These are phyloP conservation scores for Trypanosoma grayi DNA, from an alignment of 208 protist species.

Conservation along the genomic window DNA sequence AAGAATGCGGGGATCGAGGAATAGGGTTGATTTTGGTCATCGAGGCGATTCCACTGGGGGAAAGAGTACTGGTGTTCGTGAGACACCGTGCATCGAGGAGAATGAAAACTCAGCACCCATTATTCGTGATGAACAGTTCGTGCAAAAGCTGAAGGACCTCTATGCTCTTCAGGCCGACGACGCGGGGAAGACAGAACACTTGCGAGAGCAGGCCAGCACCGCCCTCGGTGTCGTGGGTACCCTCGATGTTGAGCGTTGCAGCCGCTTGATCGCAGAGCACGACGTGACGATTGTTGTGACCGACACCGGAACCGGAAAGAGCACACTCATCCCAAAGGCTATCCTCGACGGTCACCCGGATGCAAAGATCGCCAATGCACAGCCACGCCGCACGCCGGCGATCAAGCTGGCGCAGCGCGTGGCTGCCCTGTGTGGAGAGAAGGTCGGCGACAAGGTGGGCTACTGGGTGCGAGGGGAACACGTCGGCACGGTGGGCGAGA, in stretches of 20 bases:
- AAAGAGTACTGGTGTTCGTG: background rate
- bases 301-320: slow-evolving; percentile 88
- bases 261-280: slow-evolving; percentile 59
- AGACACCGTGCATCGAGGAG: background rate
- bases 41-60: background rate
- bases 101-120: background rate
- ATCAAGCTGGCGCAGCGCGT: slow-evolving; percentile 82
- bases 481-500: slow-evolving; percentile 62
- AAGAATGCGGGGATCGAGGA: background rate
- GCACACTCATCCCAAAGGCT: slow-evolving; percentile 77
- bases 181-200: slow-evolving; percentile 28
- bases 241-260: slow-evolving; percentile 53
- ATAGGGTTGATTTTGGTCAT: background rate
- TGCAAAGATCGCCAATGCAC: slow-evolving; percentile 54
- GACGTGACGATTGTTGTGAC: slow-evolving; percentile 87
- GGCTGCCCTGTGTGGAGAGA: slow-evolving; percentile 37
- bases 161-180: slow-evolving; percentile 60
- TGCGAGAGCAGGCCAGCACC: slow-evolving; percentile 35
- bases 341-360: slow-evolving; percentile 43
- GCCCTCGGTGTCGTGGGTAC: slow-evolving; percentile 38
- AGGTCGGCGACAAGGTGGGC: slow-evolving; percentile 54
- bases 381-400: slow-evolving; percentile 76
- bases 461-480: slow-evolving; percentile 84
- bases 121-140: slow-evolving; percentile 7
- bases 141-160: slow-evolving; percentile 48